These are phyloP conservation scores for Penicillium rolfsii DNA, from an alignment of 2,329 filamentous ascomycete genomes.

Conservation along the genomic window DNA sequence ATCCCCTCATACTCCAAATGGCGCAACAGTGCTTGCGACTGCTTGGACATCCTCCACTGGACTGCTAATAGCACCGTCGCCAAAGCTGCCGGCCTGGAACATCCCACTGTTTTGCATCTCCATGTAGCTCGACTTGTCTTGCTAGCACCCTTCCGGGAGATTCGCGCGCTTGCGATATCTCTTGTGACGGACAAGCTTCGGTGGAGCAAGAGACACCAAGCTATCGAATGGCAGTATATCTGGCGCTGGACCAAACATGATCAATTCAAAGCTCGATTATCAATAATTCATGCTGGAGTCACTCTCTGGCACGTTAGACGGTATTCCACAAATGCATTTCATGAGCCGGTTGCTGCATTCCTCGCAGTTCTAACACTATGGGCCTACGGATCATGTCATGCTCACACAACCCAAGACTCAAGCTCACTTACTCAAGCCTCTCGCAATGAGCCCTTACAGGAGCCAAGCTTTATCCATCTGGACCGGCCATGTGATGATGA, in stretches of 20 bases:
- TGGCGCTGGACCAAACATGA: constrained; percentile 56
- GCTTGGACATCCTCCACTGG: constrained; percentile 62
- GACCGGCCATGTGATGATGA: constrained; percentile 63
- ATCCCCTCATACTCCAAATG: constrained; percentile 53
- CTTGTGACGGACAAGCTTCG: constrained; percentile 38
- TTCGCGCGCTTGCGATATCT: constrained; percentile 48
- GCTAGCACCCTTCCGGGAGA: constrained; percentile 53
- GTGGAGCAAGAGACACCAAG: constrained; percentile 35
- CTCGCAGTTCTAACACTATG: constrained; percentile 53
- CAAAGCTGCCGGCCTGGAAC: constrained; percentile 55
- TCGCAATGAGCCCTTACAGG: constrained; percentile 26
- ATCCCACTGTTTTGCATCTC: constrained; percentile 59
- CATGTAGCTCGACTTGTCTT: constrained; percentile 59
- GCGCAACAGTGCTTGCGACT: constrained; percentile 50
- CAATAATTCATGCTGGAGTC: constrained; percentile 58
- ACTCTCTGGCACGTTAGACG: constrained; percentile 58
- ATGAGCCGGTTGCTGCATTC: constrained; percentile 52
- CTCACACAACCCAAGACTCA: constrained; percentile 38
- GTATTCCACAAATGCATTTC: constrained; percentile 53
- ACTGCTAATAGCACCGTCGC: constrained; percentile 58
- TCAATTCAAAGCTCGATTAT: constrained; percentile 60
- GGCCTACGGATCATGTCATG: constrained; percentile 49
- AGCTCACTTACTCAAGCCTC: constrained; percentile 15
- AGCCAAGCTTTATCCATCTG: constrained; percentile 54
- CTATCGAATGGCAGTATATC: constrained; percentile 47